Evolutionary conservation across 2,329 filamentous ascomycete species (phyloP), one percentile per base, ranked within the genome.

Genomic region (Tolypocladium album): DNA sequence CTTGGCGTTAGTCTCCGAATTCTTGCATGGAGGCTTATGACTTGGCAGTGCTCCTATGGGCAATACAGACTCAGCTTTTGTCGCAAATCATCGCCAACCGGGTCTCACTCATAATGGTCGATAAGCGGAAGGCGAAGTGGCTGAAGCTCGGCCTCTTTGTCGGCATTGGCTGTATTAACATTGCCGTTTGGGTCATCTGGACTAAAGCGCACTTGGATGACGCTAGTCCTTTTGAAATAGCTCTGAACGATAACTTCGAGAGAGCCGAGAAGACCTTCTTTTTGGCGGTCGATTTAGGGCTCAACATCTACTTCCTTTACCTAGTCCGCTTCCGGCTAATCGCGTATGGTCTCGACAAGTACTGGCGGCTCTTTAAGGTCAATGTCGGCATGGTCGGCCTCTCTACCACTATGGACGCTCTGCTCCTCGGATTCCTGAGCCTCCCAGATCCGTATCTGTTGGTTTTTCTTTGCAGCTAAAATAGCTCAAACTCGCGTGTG

Each of bases 241-340:
- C 58, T 6, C 38, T 61, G 12, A 70, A 69, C 20, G 43, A 63
- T 1, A 55, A 65, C 0, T 68, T 68, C 22, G 68, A 70, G 53
- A 67, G 63, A 31, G 60, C 60, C 1, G 67, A 70, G 55, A 84
- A 83, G 64, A 68, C 74, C 0, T 71, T 83, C 13, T 81, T 82
- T 59, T 67, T 82, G 0, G 58, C 80, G 1, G 71, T 81, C 1
- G 81, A 83, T 57, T 72, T 75, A 3, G 68, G 65, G 0, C 72
- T 84, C 17, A 84, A 83, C 59, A 70, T 71, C 61, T 79, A 78
- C 64, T 84, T 84, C 64, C 67, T 83, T 2, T 68, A 70, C 15
- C 68, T 72, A 3, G 79, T 82, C 34, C 76, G 78, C 55, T 71
- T 70, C 17, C 75, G 78, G 0, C 71, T 82, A 58, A 74, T 75